Evolutionary conservation across 2,329 filamentous ascomycete genomes (phyloP).

Genomic region (Biscogniauxia mediterranea): DNA sequence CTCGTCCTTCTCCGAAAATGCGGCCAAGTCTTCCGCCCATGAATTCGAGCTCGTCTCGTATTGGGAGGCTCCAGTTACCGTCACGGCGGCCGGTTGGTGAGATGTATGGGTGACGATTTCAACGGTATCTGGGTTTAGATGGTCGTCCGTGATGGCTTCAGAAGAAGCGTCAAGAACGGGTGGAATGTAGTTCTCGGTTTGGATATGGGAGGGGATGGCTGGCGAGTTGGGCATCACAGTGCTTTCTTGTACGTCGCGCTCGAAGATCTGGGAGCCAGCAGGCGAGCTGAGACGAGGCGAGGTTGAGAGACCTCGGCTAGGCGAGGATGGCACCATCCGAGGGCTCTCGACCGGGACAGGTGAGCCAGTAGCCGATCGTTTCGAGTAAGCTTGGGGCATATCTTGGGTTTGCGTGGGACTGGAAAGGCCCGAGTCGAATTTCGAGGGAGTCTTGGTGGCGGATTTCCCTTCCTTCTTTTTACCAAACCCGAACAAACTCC

Average conservation of each 20-base stretch:
- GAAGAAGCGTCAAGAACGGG: constrained; percentile 88
- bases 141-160: constrained; percentile 83
- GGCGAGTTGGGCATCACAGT: constrained; percentile 69
- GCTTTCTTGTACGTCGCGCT: constrained; percentile 88
- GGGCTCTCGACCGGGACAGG: constrained; percentile 43
- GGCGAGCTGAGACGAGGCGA: constrained; percentile 74
- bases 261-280: constrained; percentile 80
- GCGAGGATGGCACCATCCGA: constrained; percentile 58
- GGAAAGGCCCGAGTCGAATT: constrained; percentile 31
- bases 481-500: constrained; percentile 59
- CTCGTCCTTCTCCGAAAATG: constrained; percentile 58
- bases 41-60: constrained; percentile 45
- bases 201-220: constrained; percentile 89
- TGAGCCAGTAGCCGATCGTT: constrained; percentile 41
- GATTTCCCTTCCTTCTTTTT: constrained; percentile 57
- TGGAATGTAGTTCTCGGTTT: constrained; percentile 92
- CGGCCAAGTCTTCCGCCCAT: constrained; percentile 58
- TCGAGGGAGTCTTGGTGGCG: constrained; percentile 31
- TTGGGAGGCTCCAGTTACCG: constrained; percentile 53
- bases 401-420: constrained; percentile 32
- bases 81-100: constrained; percentile 74
- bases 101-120: constrained; percentile 87
- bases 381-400: constrained; percentile 37
- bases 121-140: constrained; percentile 81
- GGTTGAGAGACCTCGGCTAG: constrained; percentile 61